Base-by-base conservation (phyloP, 2,329 filamentous ascomycete species). In the Colletotrichum musicola region DNA sequence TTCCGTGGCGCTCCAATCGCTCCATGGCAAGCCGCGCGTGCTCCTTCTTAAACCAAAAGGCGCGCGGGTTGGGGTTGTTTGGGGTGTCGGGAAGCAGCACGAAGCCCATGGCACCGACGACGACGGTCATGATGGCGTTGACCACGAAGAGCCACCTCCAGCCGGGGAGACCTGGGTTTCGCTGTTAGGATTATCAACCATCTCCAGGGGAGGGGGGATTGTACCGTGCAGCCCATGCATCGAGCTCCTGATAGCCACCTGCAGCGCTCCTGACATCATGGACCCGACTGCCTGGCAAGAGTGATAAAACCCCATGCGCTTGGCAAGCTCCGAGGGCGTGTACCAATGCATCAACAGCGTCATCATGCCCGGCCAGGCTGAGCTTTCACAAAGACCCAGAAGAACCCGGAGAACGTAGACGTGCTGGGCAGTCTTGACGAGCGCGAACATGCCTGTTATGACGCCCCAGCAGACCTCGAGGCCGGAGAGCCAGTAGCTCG, bases 181-280 rank as follows among this genome's bases (percentile, higher is more conserved):
- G 10, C 73, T 73, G 0, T 83, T 76, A 1, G 86, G 84, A 18
- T 4, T 4, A 22, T 18, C 35, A 44, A 42, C 18, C 14, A 9
- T n/a, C 6, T 25, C 14, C 14, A 12, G 13, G 10, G 6, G n/a
- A 22, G 13, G n/a, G 13, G 9, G 16, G 9, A 13, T 44, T 27
- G 6, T 49, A 55, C 61, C 65, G 38, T 71, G 68, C 14, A 69
- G 44, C 6, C 69, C 69, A 46, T 71, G 53, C 47, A 71, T 62
- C 20, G 67, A 69, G 27, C 66, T 62, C 12, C 68, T 62, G 1
- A 85, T 84, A 0, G 84, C 86, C 1, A 86, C 83, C 75, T 88
- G 85, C 0, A 89, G 78, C 67, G 87, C 88, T 1, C 86, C 86
- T 20, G 84, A 85, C 62, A 88, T 84, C 84, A 89, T 87, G 18